Evolutionary conservation across 2,329 filamentous ascomycete species (phyloP).

Genomic region (Diaporthe aspalathi): DNA sequence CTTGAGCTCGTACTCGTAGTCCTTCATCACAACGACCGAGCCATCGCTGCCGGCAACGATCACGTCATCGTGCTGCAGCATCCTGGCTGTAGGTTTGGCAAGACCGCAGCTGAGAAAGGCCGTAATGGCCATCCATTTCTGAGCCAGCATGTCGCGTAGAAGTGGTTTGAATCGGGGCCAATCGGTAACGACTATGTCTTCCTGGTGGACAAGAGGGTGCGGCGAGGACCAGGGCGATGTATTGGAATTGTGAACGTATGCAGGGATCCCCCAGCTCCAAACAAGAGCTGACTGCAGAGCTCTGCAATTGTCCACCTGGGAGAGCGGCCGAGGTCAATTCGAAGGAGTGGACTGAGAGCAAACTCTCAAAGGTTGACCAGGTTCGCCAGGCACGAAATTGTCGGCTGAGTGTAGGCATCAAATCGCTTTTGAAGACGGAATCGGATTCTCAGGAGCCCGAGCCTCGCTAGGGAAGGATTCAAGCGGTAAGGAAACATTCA

Average conservation of each 20-base stretch:
- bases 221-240: not conserved
- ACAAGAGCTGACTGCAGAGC: not conserved
- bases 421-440: not conserved
- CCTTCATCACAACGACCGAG: conserved; percentile 44
- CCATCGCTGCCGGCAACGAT: conserved; percentile 44
- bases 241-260: not conserved
- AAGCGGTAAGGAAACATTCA: not conserved
- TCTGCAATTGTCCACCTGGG: not conserved
- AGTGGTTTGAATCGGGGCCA: not conserved
- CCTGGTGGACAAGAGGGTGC: not conserved
- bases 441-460: not conserved
- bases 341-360: not conserved
- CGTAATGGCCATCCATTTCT: not conserved
- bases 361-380: not conserved
- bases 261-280: not conserved
- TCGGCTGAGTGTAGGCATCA: no score
- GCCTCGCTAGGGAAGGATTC: not conserved
- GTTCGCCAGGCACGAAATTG: not conserved
- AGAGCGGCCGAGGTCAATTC: conserved; percentile 13
- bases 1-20: conserved; percentile 42
- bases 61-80: conserved; percentile 42
- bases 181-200: not conserved
- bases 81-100: conserved; percentile 9
- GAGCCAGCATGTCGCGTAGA: not conserved
- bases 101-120: conserved; percentile 24